phyloP scores from a whole-genome alignment of 345 rosid genomes.

The Diplotaxis tenuifolia region DNA sequence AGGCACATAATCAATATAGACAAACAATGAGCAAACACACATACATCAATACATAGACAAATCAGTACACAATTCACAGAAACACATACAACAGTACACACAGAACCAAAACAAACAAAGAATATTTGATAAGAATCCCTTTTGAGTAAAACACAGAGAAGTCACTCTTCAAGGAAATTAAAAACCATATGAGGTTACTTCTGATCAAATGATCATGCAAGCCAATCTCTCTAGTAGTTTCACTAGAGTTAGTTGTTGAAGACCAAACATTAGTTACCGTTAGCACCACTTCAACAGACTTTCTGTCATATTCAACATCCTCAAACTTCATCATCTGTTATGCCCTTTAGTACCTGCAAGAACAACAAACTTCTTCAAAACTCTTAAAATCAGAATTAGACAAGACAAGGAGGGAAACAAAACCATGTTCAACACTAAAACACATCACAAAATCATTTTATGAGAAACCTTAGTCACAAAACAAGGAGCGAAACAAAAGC shows the following conservation, averaged over 20 bases:
- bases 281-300: conserved; percentile 50
- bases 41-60: background rate
- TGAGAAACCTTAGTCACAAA: too few relatives aligned
- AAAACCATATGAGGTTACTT: background rate
- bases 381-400: background rate
- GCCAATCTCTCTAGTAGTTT: background rate
- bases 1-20: background rate
- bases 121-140: background rate
- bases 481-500: too few relatives aligned
- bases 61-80: background rate
- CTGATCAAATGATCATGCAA: background rate
- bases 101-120: background rate
- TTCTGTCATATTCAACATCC: conserved; percentile 75
- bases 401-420: background rate
- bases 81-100: background rate
- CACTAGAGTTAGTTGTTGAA: too few relatives aligned
- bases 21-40: background rate
- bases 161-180: background rate
- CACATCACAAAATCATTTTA: background rate
- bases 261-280: conserved; percentile 39
- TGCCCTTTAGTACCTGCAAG: conserved; percentile 60
- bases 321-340: conserved; percentile 72
- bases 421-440: background rate
- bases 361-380: background rate
- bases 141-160: background rate